Evolutionary conservation across 192 early-diverging fungal species (phyloP).

Genomic region (Mortierella antarctica): DNA sequence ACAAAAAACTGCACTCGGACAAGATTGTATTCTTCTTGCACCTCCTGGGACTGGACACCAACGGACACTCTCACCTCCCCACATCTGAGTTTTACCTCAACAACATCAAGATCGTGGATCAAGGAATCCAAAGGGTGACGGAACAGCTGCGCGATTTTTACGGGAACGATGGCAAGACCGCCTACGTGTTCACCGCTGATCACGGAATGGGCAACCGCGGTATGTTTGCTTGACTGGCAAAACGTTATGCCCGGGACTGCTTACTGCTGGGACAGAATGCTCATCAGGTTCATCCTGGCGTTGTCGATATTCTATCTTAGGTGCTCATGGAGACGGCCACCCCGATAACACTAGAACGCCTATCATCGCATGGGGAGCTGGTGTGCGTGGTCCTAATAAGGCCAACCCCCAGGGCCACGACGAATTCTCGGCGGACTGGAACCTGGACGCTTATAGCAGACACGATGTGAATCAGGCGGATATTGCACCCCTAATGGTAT

Average conservation of each 20-base stretch:
- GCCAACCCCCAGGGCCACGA: slow-evolving; percentile 75
- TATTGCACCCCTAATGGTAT: slow-evolving; percentile 94
- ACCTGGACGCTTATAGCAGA: slow-evolving; percentile 68
- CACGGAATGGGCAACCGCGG: slow-evolving; percentile 97
- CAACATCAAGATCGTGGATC: slow-evolving; percentile 89
- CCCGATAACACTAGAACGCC: slow-evolving; percentile 96
- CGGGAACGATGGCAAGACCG: slow-evolving; percentile 81
- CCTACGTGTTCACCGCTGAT: slow-evolving; percentile 94
- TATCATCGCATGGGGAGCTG: slow-evolving; percentile 94
- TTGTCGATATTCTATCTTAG: slow-evolving; percentile 33
- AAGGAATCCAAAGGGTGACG: slow-evolving; percentile 76
- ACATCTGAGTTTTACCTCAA: slow-evolving; percentile 86
- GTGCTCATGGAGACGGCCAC: slow-evolving; percentile 95
- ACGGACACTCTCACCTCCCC: slow-evolving; percentile 90
- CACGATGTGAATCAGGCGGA: slow-evolving; percentile 94
- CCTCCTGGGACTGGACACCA: slow-evolving; percentile 95
- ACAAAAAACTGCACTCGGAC: slow-evolving; percentile 72
- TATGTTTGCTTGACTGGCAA: slow-evolving; percentile 14
- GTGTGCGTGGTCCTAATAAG: slow-evolving; percentile 75
- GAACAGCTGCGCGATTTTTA: slow-evolving; percentile 82
- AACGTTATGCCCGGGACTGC: slow-evolving; percentile 6
- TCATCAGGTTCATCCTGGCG: neutral
- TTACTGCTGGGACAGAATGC: neutral
- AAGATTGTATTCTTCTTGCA: slow-evolving; percentile 94
- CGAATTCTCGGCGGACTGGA: slow-evolving; percentile 79